phyloP scores from a whole-genome alignment of 2,329 filamentous ascomycete species.

The Colletotrichum neosansevieriae region DNA sequence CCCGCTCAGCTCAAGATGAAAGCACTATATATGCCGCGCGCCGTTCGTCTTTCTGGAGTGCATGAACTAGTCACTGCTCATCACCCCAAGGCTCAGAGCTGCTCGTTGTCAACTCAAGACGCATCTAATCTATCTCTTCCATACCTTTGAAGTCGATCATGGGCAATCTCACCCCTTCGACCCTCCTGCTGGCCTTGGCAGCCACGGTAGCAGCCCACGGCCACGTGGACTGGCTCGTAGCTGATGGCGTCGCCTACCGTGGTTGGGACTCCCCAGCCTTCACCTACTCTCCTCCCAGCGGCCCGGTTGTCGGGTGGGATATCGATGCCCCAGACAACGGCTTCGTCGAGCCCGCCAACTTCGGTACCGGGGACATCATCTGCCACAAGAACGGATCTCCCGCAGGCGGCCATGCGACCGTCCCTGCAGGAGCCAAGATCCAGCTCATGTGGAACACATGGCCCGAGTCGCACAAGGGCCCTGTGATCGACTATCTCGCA shows the following conservation, averaged over 20 bases:
- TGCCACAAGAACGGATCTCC: slow-evolving; percentile 56
- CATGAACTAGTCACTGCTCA: slow-evolving; percentile 27
- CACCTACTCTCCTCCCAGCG: slow-evolving; percentile 42
- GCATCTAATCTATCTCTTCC: neutral
- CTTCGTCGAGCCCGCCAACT: slow-evolving; percentile 59
- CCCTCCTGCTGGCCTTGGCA: slow-evolving; percentile 42
- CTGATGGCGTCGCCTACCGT: slow-evolving; percentile 49
- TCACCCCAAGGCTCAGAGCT: slow-evolving; percentile 14
- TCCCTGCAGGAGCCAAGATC: slow-evolving; percentile 69
- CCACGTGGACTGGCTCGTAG: slow-evolving; percentile 48
- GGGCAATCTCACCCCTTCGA: slow-evolving; percentile 26
- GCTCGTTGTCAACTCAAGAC: neutral
- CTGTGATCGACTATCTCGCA: slow-evolving; percentile 72
- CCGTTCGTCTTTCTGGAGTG: neutral
- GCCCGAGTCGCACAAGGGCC: slow-evolving; percentile 73
- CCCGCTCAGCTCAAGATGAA: neutral
- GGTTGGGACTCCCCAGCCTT: slow-evolving; percentile 57
- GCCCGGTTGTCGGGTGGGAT: slow-evolving; percentile 48
- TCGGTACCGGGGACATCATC: slow-evolving; percentile 56
- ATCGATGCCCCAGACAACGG: slow-evolving; percentile 54
- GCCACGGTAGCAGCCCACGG: slow-evolving; percentile 47
- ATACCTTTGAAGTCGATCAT: neutral
- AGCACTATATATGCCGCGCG: slow-evolving; percentile 32
- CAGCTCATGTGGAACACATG: slow-evolving; percentile 74
- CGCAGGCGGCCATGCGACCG: slow-evolving; percentile 54